Conservation (phyloP, 805 yeast species). For the Kuraishia ogatae region DNA sequence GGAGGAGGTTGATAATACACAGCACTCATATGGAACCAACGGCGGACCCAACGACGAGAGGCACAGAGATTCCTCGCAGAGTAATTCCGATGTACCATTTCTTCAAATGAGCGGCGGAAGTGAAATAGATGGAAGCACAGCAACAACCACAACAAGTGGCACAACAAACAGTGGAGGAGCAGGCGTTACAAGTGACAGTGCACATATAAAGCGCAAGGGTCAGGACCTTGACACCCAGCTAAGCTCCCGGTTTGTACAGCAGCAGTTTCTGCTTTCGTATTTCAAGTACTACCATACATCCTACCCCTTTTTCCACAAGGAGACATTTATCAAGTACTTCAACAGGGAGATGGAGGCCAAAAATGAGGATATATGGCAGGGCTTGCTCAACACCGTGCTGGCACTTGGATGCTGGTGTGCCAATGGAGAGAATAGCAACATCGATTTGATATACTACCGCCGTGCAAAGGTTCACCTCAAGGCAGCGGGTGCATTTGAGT, state of each 20-base stretch:
- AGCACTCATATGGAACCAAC: no score
- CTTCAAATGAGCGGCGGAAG: neutral
- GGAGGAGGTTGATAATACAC: neutral
- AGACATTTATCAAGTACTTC: constrained; percentile 40
- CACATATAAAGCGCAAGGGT: neutral
- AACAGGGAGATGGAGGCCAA: neutral
- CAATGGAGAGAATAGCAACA: constrained; percentile 38
- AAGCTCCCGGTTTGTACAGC: constrained; percentile 15
- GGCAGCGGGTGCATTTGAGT: constrained; percentile 38
- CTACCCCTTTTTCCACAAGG: constrained; percentile 51
- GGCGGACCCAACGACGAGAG: neutral
- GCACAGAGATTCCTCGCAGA: neutral
- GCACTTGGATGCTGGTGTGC: constrained; percentile 68
- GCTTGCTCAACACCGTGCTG: constrained; percentile 42
- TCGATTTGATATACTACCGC: constrained; percentile 45
- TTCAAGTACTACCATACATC: constrained; percentile 53
- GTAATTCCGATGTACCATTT: neutral
- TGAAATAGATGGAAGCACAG: neutral
- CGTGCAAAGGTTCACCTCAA: constrained; percentile 36
- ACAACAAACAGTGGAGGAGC: no score
- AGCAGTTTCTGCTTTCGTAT: constrained; percentile 27
- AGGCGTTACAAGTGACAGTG: no score
- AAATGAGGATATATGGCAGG: constrained; percentile 38
- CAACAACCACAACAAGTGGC: no score
- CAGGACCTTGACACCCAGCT: constrained; percentile 8